Evolutionary conservation across 2,329 filamentous ascomycete species (phyloP).

Genomic region (Fusarium chlamydosporum): DNA sequence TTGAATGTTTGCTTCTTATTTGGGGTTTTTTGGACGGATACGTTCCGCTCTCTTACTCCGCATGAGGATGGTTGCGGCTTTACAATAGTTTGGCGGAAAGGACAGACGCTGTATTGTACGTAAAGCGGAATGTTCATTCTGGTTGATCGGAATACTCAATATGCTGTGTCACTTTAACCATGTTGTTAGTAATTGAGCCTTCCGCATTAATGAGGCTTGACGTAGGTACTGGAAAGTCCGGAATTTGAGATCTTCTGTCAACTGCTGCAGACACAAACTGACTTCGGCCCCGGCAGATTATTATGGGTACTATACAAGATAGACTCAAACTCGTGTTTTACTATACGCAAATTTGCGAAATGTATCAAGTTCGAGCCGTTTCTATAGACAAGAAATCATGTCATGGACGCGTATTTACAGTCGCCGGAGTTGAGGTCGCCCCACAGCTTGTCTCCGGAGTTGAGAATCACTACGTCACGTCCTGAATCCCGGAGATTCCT

Average conservation of each 20-base stretch:
- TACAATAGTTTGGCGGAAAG: background rate
- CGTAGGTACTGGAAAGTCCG: background rate
- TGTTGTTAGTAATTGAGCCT: no score
- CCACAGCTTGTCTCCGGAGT: constrained; percentile 10
- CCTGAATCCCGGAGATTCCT: background rate
- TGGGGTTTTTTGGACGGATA: constrained; percentile 11
- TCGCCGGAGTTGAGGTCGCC: constrained; percentile 9
- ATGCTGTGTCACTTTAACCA: no score
- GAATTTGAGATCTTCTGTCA: background rate
- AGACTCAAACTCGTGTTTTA: no score
- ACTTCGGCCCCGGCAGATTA: no score
- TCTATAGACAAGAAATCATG: background rate
- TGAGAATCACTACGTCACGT: constrained; percentile 4
- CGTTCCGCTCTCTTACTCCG: constrained; percentile 32
- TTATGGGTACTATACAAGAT: background rate
- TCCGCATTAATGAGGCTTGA: background rate
- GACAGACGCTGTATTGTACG: background rate
- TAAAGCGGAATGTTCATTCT: background rate
- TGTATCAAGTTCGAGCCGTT: background rate
- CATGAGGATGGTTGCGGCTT: constrained; percentile 8
- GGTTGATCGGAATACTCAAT: no score
- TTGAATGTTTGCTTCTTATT: constrained; percentile 14
- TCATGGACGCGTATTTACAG: background rate
- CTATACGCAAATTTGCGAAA: background rate
- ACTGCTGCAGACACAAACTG: background rate